Base-by-base conservation (phyloP, 2,329 filamentous ascomycete species). In the Colletotrichum spaethianum region DNA sequence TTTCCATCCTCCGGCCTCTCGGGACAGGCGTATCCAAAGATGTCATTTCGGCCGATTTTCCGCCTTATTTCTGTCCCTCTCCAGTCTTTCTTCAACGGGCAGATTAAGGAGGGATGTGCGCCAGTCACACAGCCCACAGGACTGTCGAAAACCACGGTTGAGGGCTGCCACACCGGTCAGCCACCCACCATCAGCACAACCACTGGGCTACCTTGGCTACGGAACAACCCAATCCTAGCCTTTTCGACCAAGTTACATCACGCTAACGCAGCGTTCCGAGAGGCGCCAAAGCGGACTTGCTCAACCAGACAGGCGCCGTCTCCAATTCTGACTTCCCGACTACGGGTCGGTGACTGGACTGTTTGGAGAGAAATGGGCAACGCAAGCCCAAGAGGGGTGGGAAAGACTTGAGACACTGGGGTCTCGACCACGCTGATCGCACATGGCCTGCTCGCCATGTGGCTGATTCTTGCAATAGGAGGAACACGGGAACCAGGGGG, bases 201-300 rank as follows among this genome's bases (percentile, higher is more conserved):
- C 28, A 61, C n/a, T 18, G 12, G 44, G 8, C 11, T 62, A 4
- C 33, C 46, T 38, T 50, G 44, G 44, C 42, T 50, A 31, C 44
- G 59, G 44, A 33, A 7, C 42, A 16, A 26, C 31, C 28, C 6
- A 26, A 50, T 11, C 14, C 44, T 48, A 42, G 31, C 42, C 23
- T 36, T 23, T 40, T 42, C 68, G 38, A 62, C 46, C 16, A 28
- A 60, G 40, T 42, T 44, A 50, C 63, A 52, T 63, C 59, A 42
- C 65, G 44, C 63, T 67, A 67, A 56, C 33, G 63, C 63, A 57
- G 68, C 50, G 11, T 68, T 71, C 48, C 48, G 63, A 33, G 68
- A 63, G 53, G 36, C 23, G 55, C 23, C 16, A 60, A 12, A 60
- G 23, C 33, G 31, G 46, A 38, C 23, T 38, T 8, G 28, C 14